Evolutionary conservation across 1,284 basidiomycete genomes (phyloP).

Genomic region (Ceratobasidium sp.): DNA sequence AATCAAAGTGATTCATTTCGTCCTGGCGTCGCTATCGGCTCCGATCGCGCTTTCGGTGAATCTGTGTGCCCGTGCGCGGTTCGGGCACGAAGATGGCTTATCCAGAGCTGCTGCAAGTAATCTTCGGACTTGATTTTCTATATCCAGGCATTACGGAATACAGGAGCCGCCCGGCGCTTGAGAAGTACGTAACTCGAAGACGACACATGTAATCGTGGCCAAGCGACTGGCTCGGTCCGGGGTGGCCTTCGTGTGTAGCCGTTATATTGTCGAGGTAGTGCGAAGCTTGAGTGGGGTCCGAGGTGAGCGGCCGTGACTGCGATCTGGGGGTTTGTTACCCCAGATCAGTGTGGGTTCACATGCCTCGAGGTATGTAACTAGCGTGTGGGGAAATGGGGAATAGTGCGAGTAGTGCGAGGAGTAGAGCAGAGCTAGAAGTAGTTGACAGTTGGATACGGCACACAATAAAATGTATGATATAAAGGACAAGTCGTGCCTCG

Average conservation of each 20-base stretch:
- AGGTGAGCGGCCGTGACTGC: not conserved
- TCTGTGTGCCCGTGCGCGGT: not conserved
- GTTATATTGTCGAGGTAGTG: not conserved
- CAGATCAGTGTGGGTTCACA: no score
- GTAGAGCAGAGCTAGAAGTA: no score
- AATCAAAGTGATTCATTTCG: not conserved
- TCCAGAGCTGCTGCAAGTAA: not conserved
- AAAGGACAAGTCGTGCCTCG: not conserved
- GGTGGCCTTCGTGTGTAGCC: not conserved
- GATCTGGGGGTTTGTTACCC: no score
- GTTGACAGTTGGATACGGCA: no score
- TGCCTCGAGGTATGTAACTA: no score
- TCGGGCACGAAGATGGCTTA: not conserved
- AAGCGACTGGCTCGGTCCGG: not conserved
- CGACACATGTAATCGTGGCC: constrained; percentile 2
- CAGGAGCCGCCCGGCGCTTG: not conserved
- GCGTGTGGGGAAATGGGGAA: no score
- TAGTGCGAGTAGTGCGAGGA: no score
- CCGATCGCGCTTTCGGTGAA: not conserved
- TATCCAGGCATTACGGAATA: not conserved
- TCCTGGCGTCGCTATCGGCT: not conserved
- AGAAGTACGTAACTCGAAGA: not conserved
- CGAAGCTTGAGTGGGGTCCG: not conserved
- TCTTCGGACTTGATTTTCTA: not conserved
- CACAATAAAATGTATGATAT: no score